Evolutionary conservation across 1,139 yeast species (phyloP).

Genomic region (Suhomyces panamericanus): DNA sequence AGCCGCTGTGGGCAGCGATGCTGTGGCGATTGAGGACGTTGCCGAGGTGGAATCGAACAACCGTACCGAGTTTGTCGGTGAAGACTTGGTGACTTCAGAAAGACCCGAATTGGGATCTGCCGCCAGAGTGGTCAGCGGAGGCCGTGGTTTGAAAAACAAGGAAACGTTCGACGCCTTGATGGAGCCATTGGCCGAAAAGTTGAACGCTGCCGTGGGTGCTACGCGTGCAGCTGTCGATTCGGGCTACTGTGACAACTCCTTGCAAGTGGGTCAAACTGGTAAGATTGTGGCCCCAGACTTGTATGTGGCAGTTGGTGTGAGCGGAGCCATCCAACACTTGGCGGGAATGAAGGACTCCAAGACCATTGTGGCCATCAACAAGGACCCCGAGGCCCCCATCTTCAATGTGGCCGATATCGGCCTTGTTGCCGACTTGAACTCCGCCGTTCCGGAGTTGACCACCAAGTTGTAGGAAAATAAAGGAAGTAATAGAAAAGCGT

Average conservation of each 20-base stretch:
- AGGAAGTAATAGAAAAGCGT: neutral
- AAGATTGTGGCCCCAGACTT: constrained; percentile 96
- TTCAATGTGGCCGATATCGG: constrained; percentile 91
- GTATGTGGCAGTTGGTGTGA: constrained; percentile 88
- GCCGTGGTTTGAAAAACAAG: constrained; percentile 89
- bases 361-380: constrained; percentile 90
- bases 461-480: constrained; percentile 49
- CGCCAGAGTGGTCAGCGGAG: constrained; percentile 80
- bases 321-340: constrained; percentile 97
- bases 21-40: constrained; percentile 51
- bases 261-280: constrained; percentile 98
- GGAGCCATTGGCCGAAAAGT: constrained; percentile 79
- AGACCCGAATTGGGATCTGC: constrained; percentile 94
- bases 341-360: constrained; percentile 99
- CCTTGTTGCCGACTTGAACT: constrained; percentile 83
- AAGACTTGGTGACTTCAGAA: constrained; percentile 71
- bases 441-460: constrained; percentile 84
- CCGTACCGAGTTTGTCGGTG: constrained; percentile 63
- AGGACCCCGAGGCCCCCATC: constrained; percentile 92
- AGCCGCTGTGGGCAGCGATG: constrained; percentile 38
- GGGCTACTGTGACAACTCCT: constrained; percentile 94
- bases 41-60: constrained; percentile 29
- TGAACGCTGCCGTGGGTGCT: constrained; percentile 95
- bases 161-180: constrained; percentile 78
- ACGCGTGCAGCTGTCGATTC: constrained; percentile 98